These are phyloP conservation scores for Ramalina peruviana DNA, from an alignment of 495 filamentous ascomycete genomes.

Conservation along the genomic window DNA sequence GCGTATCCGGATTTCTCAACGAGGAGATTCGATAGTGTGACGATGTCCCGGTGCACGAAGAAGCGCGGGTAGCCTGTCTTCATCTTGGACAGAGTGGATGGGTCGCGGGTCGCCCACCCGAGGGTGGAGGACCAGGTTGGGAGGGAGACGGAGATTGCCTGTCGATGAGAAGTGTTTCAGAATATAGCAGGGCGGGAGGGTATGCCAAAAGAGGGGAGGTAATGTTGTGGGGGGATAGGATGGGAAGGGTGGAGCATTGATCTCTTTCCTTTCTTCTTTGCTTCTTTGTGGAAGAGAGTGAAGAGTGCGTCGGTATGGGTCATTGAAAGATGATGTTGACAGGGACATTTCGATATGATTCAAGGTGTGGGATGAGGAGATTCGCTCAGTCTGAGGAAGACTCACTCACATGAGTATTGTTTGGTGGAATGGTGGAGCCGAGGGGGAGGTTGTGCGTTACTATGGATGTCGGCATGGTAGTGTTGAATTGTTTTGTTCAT, in stretches of 20 bases:
- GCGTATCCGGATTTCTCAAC: neutral
- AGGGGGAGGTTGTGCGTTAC: neutral
- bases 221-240: neutral
- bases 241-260: no score
- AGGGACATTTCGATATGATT: no score
- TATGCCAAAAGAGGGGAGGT: neutral
- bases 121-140: conserved; percentile 8
- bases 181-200: neutral
- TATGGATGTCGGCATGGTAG: no score
- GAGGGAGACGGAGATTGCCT: conserved; percentile 7
- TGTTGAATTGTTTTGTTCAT: no score
- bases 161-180: conserved; percentile 1
- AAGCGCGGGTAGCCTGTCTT: conserved; percentile 9
- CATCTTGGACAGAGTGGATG: neutral
- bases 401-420: neutral
- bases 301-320: no score
- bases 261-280: no score
- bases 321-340: no score
- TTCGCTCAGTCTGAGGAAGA: no score
- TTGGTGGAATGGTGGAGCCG: neutral
- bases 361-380: no score
- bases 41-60: neutral
- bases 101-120: conserved; percentile 2
- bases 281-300: no score
- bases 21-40: neutral